Percentiles rank a stretch among this genome's conserved stretches.
Conservation (phyloP, 2,329 filamentous ascomycete species). For the Curvularia hawaiiensis region DNA sequence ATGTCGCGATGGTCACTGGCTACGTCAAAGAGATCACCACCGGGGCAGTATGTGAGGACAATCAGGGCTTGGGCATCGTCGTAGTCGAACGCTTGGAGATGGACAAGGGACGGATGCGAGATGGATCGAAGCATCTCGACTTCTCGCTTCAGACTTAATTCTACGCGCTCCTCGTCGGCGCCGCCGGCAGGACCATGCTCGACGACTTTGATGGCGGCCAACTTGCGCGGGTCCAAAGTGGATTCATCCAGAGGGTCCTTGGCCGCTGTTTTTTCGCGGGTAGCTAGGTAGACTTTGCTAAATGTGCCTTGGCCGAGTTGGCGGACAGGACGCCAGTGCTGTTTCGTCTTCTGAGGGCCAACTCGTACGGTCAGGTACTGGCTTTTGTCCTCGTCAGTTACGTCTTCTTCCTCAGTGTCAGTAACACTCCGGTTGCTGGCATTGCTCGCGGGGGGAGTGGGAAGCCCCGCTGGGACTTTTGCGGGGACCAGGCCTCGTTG, state of each 20-base stretch:
- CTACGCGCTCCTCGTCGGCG: constrained; percentile 89
- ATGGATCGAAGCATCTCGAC: constrained; percentile 90
- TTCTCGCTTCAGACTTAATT: constrained; percentile 92
- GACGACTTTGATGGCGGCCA: constrained; percentile 95
- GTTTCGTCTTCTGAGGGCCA: constrained; percentile 70
- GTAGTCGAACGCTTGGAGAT: constrained; percentile 89
- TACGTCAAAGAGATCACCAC: constrained; percentile 93
- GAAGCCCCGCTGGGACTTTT: constrained; percentile 51
- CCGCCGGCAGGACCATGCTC: constrained; percentile 93
- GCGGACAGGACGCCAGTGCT: constrained; percentile 80
- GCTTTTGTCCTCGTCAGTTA: constrained; percentile 50
- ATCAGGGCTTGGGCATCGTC: constrained; percentile 82
- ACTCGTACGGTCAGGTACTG: constrained; percentile 55
- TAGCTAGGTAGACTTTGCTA: constrained; percentile 90
- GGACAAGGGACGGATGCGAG: constrained; percentile 86
- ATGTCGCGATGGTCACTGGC: constrained; percentile 74
- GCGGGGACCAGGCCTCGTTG: constrained; percentile 75
- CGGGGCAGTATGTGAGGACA: constrained; percentile 88
- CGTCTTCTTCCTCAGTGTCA: constrained; percentile 60
- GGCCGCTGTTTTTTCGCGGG: constrained; percentile 66
- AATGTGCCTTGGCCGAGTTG: constrained; percentile 92
- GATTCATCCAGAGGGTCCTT: constrained; percentile 53
- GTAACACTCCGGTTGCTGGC: constrained; percentile 64
- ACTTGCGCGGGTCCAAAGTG: constrained; percentile 69
- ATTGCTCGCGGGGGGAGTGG: constrained; percentile 77